Base-by-base conservation (phyloP, 192 early-diverging fungal genomes). In the Paraglomus occultum region DNA sequence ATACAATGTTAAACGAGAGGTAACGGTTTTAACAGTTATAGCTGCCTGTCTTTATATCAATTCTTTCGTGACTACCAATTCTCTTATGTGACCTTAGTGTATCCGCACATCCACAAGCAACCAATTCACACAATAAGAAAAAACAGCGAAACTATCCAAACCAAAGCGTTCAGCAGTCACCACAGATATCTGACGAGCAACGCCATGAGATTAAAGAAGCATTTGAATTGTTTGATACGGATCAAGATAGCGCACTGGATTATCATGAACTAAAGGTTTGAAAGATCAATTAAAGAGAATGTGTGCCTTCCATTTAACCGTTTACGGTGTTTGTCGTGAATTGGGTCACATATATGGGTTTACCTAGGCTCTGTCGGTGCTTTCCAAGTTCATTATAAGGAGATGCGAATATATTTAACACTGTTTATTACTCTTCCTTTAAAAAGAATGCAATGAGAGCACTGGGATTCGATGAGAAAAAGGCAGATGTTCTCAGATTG, bases 391-490 rank as follows among this genome's bases (percentile, higher is more conserved):
- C 31, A 31, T 31, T 31, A 31, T 2, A 31, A 31, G 31, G 31
- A 31, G 3, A 31, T 31, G 31, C 31, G 31, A 31, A 31, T 31
- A 31, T 31, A 31, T 50, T 7, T 17, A 71, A 17, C 43, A 17
- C 74, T 31, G 1, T 31, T 31, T 31, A 31, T 31, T 31, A 31
- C 31, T 43, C 22, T 0, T 14, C 66, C 51, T 23, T 49, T n/a
- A 20, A 49, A 11, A 52, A 85, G 84, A 83, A 88, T 0, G 91
- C 92, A 31, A 89, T 94, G 88, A 77, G 89, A 40, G 92, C 92
- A 8, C 79, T 94, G 6, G 92, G 92, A 4, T 94, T 94, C 78
- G 88, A 93, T 63, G 80, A 80, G n/a, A 92, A 91, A 74, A 93
- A 93, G 68, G 76, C 86, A 42, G 92, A 94, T 51, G 86, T 93